Conservation (phyloP, 306 rosid genomes). For the Dryas alaskensis region DNA sequence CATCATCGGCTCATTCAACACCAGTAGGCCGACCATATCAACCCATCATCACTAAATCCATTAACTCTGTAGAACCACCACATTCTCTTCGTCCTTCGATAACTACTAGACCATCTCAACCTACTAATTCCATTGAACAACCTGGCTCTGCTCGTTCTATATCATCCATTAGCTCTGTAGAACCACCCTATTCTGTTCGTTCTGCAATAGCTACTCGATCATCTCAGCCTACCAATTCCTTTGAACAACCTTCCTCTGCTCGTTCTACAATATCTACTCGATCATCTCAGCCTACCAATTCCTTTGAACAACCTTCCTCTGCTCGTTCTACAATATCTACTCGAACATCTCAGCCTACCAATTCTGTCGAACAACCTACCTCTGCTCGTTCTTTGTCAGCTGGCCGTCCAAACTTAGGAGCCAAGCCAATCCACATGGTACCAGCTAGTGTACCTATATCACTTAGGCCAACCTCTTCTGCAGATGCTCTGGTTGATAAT, state of each 20-base stretch:
- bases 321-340: neutral
- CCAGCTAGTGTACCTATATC: slow-evolving; percentile 71
- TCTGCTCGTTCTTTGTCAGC: slow-evolving; percentile 27
- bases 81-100: slow-evolving; percentile 3
- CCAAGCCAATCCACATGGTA: slow-evolving; percentile 60
- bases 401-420: slow-evolving; percentile 44
- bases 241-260: neutral
- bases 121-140: slow-evolving; percentile 2
- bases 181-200: slow-evolving; percentile 1
- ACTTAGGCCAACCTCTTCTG: slow-evolving; percentile 53
- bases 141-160: slow-evolving; percentile 5
- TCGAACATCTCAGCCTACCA: neutral
- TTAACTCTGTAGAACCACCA: neutral
- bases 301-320: neutral
- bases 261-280: neutral
- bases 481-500: slow-evolving; percentile 39
- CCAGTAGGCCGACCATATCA: slow-evolving; percentile 32
- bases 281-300: neutral
- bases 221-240: neutral
- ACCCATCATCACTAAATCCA: slow-evolving; percentile 2
- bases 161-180: neutral
- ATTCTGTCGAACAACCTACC: slow-evolving; percentile 13
- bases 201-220: neutral
- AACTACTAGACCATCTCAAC: neutral
- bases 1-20: slow-evolving; percentile 41